phyloP scores from a whole-genome alignment of 441 rosid genomes.

The Syzygium syzygioides region DNA sequence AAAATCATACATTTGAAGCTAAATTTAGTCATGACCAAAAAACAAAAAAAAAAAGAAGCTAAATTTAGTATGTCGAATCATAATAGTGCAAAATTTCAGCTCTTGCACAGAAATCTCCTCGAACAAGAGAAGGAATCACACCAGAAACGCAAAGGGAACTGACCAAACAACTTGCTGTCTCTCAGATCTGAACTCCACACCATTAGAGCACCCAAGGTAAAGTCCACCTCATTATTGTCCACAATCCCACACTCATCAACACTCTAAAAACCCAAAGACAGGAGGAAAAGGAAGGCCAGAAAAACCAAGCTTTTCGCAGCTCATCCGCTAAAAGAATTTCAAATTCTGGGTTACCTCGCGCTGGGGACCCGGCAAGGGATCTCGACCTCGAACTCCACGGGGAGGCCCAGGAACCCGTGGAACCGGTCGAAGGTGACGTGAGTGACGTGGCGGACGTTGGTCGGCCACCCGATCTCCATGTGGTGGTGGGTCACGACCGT shows the following conservation, averaged over 20 bases:
- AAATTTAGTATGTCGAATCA: background rate
- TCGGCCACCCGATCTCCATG: slow-evolving; percentile 94
- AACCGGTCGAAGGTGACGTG: slow-evolving; percentile 95
- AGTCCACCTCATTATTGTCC: background rate
- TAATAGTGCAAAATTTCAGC: background rate
- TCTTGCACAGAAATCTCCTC: background rate
- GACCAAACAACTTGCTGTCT: background rate
- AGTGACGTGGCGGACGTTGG: slow-evolving; percentile 79
- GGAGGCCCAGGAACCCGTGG: slow-evolving; percentile 86
- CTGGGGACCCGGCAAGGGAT: slow-evolving; percentile 90
- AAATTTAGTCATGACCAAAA: background rate
- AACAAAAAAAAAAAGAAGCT: background rate
- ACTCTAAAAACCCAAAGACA: background rate
- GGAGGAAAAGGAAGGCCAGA: background rate
- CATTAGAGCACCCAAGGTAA: background rate
- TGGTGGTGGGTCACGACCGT: slow-evolving; percentile 30
- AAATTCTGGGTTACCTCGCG: slow-evolving; percentile 52
- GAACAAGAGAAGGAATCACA: background rate
- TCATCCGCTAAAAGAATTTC: background rate
- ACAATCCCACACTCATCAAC: background rate
- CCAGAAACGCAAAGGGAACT: background rate
- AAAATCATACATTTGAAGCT: background rate
- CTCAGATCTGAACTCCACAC: background rate
- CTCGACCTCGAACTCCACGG: slow-evolving; percentile 92
- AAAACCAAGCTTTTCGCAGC: background rate